These are phyloP conservation scores for Gynostemma pentaphyllum DNA, from an alignment of 306 rosid genomes.

Conservation along the genomic window DNA sequence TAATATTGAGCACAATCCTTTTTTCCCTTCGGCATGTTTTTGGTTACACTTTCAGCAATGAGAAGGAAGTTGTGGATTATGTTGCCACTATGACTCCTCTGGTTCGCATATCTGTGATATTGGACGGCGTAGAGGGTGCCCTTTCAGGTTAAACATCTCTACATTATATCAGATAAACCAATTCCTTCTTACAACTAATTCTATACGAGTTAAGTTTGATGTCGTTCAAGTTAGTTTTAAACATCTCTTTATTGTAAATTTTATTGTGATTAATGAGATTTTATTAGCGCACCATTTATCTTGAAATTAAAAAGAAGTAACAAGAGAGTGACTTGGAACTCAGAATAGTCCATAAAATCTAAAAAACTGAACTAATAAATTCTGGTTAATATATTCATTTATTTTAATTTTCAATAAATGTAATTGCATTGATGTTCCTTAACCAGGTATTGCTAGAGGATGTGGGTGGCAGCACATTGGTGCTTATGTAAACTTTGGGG, in stretches of 20 bases:
- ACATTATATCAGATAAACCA: neutral
- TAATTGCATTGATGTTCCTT: neutral
- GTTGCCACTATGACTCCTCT: conserved; percentile 55
- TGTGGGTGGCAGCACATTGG: conserved; percentile 76
- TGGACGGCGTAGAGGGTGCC: conserved; percentile 54
- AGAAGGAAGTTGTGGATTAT: conserved; percentile 51
- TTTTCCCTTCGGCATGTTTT: conserved; percentile 31
- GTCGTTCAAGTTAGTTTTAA: neutral
- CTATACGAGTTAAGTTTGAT: neutral
- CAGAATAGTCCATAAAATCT: no score
- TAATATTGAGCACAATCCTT: conserved; percentile 25
- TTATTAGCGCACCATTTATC: neutral
- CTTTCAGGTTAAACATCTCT: conserved; percentile 37
- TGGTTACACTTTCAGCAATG: conserved; percentile 56
- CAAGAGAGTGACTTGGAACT: neutral
- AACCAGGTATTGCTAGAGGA: conserved; percentile 58
- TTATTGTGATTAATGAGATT: neutral
- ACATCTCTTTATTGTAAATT: neutral
- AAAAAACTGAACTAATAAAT: neutral
- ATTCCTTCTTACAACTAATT: neutral
- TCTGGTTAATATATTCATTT: neutral
- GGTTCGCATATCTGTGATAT: conserved; percentile 29
- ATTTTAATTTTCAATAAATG: neutral
- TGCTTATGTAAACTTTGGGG: conserved; percentile 53
- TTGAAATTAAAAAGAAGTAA: neutral